Evolutionary conservation across 2,329 filamentous ascomycete species (phyloP), one percentile per base, ranked within the genome.

Genomic region (Raffaelea albimanens): DNA sequence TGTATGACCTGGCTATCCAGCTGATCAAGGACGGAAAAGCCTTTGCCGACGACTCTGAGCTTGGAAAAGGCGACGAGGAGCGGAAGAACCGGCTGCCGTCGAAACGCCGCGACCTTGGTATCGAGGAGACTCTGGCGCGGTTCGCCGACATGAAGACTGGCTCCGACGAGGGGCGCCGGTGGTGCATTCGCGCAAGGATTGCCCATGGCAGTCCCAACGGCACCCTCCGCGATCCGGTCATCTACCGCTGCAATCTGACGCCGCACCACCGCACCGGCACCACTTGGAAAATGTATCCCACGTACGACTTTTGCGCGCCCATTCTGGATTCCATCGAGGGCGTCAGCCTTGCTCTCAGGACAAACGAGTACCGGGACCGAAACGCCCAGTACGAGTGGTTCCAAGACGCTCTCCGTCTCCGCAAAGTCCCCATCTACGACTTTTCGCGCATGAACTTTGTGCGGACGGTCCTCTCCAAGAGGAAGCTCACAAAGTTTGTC

Each of bases 101-200:
- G 61, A 82, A 81, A 63, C 80, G 86, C 59, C 84, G 93, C 47
- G 84, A 94, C 46, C 78, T 82, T 50, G 73, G 78, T 22, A 71
- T 87, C 38, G 88, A 95, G 66, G 87, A 95, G 66, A 95, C 83
- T 59, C 68, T 97, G 57, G 78, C 80, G 45, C 85, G 83, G 57
- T 94, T 96, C 56, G 85, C 90, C 60, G 85, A 91, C 71, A 98
- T 98, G 91, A 95, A 34, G 38, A 22, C 43, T 11, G 89, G 84
- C 41, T 83, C 81, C 3, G 78, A 84, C 45, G 83, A 91, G 64
- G 91, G 91, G 49, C 68, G 81, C 44, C 80, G 76, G 60, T 90
- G 90, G 80, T 96, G 87, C 68, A 94, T 97, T 56, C 85, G 91
- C 51, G 91, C 93, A 48, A 95, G 93, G 73, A 86, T 97, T 57